Conservation (phyloP, 1,139 yeast genomes). For the Hyphopichia khmerensis region DNA sequence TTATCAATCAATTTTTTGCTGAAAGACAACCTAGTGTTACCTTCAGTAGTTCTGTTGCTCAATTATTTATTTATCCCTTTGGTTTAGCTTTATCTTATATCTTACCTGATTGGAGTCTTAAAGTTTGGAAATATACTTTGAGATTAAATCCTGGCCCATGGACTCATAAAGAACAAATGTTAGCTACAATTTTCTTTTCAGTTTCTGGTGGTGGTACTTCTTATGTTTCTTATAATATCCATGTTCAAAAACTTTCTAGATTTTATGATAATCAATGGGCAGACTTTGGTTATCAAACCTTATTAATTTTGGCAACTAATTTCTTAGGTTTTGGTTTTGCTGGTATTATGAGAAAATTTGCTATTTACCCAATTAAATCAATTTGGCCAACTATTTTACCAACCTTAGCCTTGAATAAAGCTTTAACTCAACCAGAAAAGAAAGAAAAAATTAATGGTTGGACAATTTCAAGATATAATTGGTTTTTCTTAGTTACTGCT, state of each 20-base stretch:
- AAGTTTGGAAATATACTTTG: slow-evolving; percentile 10
- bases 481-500: slow-evolving; percentile 23
- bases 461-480: slow-evolving; percentile 30
- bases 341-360: slow-evolving; percentile 56
- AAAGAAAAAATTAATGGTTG: slow-evolving; percentile 40
- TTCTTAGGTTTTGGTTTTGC: slow-evolving; percentile 65
- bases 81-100: slow-evolving; percentile 18
- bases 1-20: slow-evolving; percentile 10
- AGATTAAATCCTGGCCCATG: slow-evolving; percentile 30
- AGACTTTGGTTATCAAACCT: slow-evolving; percentile 49
- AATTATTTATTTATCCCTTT: slow-evolving; percentile 24
- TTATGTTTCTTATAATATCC: slow-evolving; percentile 21
- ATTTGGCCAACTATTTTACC: slow-evolving; percentile 61
- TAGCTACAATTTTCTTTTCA: slow-evolving; percentile 23
- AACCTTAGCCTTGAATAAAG: slow-evolving; percentile 55
- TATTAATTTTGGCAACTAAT: slow-evolving; percentile 53
- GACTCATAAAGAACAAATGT: slow-evolving; percentile 28
- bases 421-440: slow-evolving; percentile 44
- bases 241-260: slow-evolving; percentile 15
- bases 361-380: slow-evolving; percentile 55
- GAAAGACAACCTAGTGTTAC: slow-evolving; percentile 10
- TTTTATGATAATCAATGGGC: slow-evolving; percentile 36
- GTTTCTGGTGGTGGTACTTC: slow-evolving; percentile 16
- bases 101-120: slow-evolving; percentile 20
- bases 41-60: slow-evolving; percentile 17